Percentiles rank a stretch among this genome's conserved stretches.
Conservation (phyloP, 2,329 filamentous ascomycete genomes). For the Cladosporium phlei region DNA sequence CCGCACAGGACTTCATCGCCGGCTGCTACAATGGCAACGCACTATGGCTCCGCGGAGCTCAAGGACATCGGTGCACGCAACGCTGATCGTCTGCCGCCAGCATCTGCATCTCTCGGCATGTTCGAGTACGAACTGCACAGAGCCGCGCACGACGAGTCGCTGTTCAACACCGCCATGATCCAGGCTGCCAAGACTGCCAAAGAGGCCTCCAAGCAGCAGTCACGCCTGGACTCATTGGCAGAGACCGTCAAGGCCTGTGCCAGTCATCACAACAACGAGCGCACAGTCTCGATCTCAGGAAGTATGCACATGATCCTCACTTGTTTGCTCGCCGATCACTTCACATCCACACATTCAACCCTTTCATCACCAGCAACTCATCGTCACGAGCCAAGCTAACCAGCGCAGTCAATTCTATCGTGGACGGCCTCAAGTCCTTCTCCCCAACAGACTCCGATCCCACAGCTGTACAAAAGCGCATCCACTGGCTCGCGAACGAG, state of each 20-base stretch:
- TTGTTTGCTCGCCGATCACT: no score
- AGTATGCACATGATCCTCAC: background rate
- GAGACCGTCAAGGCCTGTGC: constrained; percentile 2
- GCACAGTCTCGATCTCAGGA: background rate
- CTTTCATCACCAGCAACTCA: no score
- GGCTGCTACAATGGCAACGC: no score
- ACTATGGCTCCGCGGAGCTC: constrained; percentile 11
- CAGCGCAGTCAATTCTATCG: background rate
- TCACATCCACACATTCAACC: no score
- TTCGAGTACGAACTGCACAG: constrained; percentile 28
- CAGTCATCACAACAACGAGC: constrained; percentile 1
- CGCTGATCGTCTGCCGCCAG: constrained; percentile 22
- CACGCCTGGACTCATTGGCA: background rate
- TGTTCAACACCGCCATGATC: constrained; percentile 26
- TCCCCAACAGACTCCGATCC: background rate
- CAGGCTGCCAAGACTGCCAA: constrained; percentile 16
- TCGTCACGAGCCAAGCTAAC: background rate
- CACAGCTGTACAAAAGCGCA: background rate
- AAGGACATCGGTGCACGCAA: constrained; percentile 18
- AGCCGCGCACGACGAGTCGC: constrained; percentile 23
- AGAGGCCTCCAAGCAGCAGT: background rate
- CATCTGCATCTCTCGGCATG: constrained; percentile 25
- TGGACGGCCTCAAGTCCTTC: background rate
- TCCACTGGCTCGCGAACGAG: constrained; percentile 1
- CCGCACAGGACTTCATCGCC: no score